Base-by-base conservation (phyloP, 2,329 filamentous ascomycete genomes). In the Akanthomyces muscarius region DNA sequence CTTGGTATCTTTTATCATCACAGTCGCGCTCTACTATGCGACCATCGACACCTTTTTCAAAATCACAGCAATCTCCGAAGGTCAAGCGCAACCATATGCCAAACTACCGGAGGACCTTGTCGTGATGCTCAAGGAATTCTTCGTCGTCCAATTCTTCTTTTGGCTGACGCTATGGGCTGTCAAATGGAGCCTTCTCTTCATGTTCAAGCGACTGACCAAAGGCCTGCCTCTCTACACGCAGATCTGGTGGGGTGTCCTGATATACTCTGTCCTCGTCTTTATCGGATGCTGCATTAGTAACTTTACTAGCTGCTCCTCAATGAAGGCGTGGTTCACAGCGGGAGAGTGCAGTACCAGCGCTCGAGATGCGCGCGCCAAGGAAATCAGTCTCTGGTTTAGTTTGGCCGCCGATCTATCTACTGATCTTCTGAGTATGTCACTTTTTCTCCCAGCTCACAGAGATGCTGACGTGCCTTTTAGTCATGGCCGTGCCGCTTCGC, bases 91-190 rank as follows among this genome's bases (percentile, higher is more conserved):
- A 38, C 64, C 65, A 13, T 68, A 65, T 25, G 11, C 63, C 6
- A 41, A 53, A 13, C 47, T 67, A 3, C 4, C 57, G 2, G 2
- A 61, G 4, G 65, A 65, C n/a, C 25, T 67, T 23, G 36, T 53
- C 18, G 57, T 65, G 23, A 67, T 68, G 67, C 62, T 68, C 5
- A 55, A 62, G 38, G 64, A 68, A 18, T 68, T 66, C 42, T 68
- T 68, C 18, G 61, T 63, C 21, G 66, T 68, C 48, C 65, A 67
- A 47, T 66, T 68, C 64, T 68, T 68, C 55, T 68, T 67, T 63
- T 68, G 66, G 67, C 18, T 66, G 47, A 67, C 66, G 1, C 44
- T 68, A 4, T 68, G 67, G 67, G 60, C 66, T 5, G 67, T 68
- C 33, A 68, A 68, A 55, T 68, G 67, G 67, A 68, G 67, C 28